Evolutionary conservation across 116 monocot genomes (phyloP).

Genomic region (Zostera marina): DNA sequence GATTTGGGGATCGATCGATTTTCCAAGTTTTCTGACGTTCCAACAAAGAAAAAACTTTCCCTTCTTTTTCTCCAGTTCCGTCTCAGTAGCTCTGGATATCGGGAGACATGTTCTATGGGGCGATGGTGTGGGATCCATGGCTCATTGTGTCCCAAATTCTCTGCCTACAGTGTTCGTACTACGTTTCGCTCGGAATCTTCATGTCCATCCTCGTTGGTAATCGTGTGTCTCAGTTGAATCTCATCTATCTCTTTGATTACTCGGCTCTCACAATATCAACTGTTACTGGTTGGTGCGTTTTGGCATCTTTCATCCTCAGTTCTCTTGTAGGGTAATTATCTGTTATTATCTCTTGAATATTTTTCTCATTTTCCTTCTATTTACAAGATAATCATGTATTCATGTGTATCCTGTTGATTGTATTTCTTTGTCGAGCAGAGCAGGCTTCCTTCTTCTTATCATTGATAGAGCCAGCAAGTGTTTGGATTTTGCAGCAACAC

Average conservation of each 20-base stretch:
- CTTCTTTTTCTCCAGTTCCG: no score
- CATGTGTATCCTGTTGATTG: background rate
- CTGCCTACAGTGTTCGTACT: slow-evolving; percentile 82
- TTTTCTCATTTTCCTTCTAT: no score
- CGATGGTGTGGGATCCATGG: slow-evolving; percentile 92
- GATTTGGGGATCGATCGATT: no score
- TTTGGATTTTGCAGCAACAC: slow-evolving; percentile 75
- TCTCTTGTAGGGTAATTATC: slow-evolving; percentile 48
- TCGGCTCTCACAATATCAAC: slow-evolving; percentile 29
- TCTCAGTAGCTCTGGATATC: background rate
- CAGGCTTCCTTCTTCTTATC: slow-evolving; percentile 52
- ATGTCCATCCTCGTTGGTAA: slow-evolving; percentile 53
- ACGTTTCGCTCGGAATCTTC: slow-evolving; percentile 62
- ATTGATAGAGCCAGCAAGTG: slow-evolving; percentile 91
- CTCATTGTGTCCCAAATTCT: slow-evolving; percentile 80
- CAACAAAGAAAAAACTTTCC: no score
- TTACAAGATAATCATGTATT: no score
- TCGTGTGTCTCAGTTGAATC: slow-evolving; percentile 60
- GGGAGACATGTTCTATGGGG: slow-evolving; percentile 83
- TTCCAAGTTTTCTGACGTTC: no score
- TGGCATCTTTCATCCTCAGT: slow-evolving; percentile 53
- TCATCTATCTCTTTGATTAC: slow-evolving; percentile 82
- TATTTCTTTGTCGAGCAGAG: slow-evolving; percentile 29
- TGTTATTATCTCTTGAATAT: background rate
- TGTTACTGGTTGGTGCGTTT: slow-evolving; percentile 66